Conservation (phyloP, 768 basidiomycete genomes). For the Boletus sp. region DNA sequence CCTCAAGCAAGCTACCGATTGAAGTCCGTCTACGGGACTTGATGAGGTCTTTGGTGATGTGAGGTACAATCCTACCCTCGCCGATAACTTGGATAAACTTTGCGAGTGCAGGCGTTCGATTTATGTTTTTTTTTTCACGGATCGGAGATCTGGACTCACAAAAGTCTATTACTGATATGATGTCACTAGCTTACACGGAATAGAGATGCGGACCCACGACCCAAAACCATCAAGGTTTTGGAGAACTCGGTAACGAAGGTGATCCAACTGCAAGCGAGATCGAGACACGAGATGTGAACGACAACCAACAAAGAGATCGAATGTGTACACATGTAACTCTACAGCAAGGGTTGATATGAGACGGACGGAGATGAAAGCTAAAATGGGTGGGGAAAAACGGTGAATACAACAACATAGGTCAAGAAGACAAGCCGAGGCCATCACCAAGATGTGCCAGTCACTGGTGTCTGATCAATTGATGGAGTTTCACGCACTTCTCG, state of each 20-base stretch:
- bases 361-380: conserved; percentile 12
- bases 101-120: too few relatives aligned
- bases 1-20: too few relatives aligned
- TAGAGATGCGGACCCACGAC: background rate
- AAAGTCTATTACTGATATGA: background rate
- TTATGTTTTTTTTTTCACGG: background rate
- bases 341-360: conserved; percentile 26
- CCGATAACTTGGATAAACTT: too few relatives aligned
- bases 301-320: conserved; percentile 1
- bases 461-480: background rate
- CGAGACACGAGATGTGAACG: conserved; percentile 9
- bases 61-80: too few relatives aligned
- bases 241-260: background rate
- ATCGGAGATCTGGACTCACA: background rate
- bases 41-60: too few relatives aligned
- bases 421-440: conserved; percentile 4
- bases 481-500: background rate
- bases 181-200: background rate
- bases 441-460: background rate
- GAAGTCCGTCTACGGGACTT: too few relatives aligned
- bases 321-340: conserved; percentile 31
- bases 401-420: background rate
- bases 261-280: conserved; percentile 6
- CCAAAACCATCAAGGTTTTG: too few relatives aligned
- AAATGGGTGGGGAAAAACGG: conserved; percentile 2